phyloP scores from a whole-genome alignment of 495 filamentous ascomycete species.

The Pseudomonodictys pantanalensis region DNA sequence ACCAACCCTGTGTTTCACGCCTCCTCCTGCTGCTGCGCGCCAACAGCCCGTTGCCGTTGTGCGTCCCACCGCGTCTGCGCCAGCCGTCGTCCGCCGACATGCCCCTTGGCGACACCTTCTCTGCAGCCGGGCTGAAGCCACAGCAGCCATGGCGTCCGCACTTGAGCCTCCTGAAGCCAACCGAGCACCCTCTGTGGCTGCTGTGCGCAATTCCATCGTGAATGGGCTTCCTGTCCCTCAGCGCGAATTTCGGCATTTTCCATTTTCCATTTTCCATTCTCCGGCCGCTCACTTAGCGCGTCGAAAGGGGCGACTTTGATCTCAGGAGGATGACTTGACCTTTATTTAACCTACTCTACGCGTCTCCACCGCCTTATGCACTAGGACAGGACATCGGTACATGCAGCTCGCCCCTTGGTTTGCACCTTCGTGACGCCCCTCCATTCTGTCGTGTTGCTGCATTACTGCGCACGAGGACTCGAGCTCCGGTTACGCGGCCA shows the following conservation, averaged over 20 bases:
- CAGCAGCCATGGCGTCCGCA: background rate
- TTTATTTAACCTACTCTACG: too few relatives aligned
- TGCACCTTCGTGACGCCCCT: background rate
- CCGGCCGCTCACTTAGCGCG: background rate
- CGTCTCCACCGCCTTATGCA: too few relatives aligned
- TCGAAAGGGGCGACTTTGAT: background rate
- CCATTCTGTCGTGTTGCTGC: background rate
- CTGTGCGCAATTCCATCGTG: too few relatives aligned
- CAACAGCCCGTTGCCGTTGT: background rate
- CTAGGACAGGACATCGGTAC: too few relatives aligned
- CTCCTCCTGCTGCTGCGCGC: background rate
- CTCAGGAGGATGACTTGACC: too few relatives aligned
- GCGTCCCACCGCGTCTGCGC: background rate
- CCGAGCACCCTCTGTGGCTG: background rate
- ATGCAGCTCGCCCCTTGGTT: background rate
- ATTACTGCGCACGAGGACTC: background rate
- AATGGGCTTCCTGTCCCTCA: background rate
- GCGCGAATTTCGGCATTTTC: background rate
- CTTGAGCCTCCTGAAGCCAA: background rate
- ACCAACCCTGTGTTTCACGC: slow-evolving; percentile 3
- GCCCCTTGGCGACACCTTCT: too few relatives aligned
- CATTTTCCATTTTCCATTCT: background rate
- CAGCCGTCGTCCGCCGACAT: background rate
- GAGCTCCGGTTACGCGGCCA: background rate
- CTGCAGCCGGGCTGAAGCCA: background rate